Conservation (phyloP, 2,329 filamentous ascomycete genomes). For the Colletotrichum viniferum region DNA sequence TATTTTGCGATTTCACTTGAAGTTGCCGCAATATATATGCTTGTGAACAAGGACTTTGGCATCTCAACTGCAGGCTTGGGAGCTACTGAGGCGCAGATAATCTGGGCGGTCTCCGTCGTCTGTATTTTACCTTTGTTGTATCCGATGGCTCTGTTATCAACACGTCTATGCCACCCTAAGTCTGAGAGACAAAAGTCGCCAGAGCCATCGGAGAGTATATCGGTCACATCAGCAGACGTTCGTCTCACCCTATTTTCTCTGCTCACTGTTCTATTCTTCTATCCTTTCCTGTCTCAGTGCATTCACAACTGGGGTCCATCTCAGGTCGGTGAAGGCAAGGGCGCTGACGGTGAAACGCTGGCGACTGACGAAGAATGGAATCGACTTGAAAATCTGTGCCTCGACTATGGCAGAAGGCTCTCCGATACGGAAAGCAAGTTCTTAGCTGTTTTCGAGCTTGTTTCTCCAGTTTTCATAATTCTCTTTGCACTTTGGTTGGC, state of each 20-base stretch:
- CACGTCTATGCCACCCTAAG: background rate
- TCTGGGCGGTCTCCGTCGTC: slow-evolving; percentile 24
- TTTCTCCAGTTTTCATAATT: background rate
- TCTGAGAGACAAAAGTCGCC: background rate
- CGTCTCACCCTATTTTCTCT: background rate
- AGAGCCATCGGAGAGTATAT: too few relatives aligned
- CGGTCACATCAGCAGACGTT: too few relatives aligned
- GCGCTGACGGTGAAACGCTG: background rate
- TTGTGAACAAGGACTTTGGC: slow-evolving; percentile 27
- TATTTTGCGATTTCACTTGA: slow-evolving; percentile 23
- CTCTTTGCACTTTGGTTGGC: background rate
- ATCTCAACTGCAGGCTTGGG: slow-evolving; percentile 25
- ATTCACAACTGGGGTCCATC: slow-evolving; percentile 23
- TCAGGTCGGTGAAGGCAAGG: slow-evolving; percentile 15
- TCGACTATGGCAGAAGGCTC: background rate
- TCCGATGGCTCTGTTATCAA: slow-evolving; percentile 17
- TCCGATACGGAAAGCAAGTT: background rate
- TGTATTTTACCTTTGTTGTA: slow-evolving; percentile 27
- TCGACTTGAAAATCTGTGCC: background rate
- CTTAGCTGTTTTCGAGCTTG: background rate
- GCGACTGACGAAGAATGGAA: background rate
- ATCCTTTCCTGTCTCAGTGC: slow-evolving; percentile 28
- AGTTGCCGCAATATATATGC: slow-evolving; percentile 24
- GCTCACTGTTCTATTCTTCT: slow-evolving; percentile 23
- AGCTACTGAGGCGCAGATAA: slow-evolving; percentile 26